phyloP scores from a whole-genome alignment of 1,284 basidiomycete genomes.

The Phlebopus sp. region DNA sequence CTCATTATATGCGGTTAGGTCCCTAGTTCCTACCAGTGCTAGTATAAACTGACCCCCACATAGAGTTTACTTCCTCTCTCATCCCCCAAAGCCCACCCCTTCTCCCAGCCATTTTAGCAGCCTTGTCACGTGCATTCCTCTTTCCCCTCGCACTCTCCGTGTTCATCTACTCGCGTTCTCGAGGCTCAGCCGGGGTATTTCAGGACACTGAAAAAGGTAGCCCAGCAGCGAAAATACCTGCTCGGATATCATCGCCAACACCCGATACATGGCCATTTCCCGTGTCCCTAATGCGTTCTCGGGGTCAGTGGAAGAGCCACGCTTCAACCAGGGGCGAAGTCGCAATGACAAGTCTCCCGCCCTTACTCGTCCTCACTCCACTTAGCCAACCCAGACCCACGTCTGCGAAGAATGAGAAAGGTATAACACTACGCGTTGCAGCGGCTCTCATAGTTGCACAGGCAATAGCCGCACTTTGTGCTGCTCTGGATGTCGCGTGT shows the following conservation, averaged over 20 bases:
- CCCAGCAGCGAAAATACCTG: constrained; percentile 6
- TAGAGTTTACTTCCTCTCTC: constrained; percentile 27
- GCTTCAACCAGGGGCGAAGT: constrained; percentile 1
- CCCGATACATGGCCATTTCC: constrained; percentile 34
- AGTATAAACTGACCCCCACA: not conserved
- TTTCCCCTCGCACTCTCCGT: constrained; percentile 16
- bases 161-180: constrained; percentile 9
- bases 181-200: not conserved
- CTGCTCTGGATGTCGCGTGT: constrained; percentile 21
- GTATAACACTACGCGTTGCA: not conserved
- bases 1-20: constrained; percentile 28
- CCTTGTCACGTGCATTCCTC: constrained; percentile 23
- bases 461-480: constrained; percentile 21
- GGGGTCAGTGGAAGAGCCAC: not conserved
- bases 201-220: constrained; percentile 14
- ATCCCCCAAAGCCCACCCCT: constrained; percentile 23
- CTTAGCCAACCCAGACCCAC: not conserved
- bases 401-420: constrained; percentile 1
- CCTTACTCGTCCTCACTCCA: constrained; percentile 3
- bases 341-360: not conserved
- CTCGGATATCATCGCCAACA: constrained; percentile 30
- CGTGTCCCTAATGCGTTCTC: constrained; percentile 23
- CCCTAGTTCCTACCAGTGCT: not conserved
- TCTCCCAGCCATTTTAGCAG: constrained; percentile 23
- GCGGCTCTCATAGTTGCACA: constrained; percentile 23